Evolutionary conservation across 306 rosid genomes (phyloP).

Genomic region (Cicer bijugum): DNA sequence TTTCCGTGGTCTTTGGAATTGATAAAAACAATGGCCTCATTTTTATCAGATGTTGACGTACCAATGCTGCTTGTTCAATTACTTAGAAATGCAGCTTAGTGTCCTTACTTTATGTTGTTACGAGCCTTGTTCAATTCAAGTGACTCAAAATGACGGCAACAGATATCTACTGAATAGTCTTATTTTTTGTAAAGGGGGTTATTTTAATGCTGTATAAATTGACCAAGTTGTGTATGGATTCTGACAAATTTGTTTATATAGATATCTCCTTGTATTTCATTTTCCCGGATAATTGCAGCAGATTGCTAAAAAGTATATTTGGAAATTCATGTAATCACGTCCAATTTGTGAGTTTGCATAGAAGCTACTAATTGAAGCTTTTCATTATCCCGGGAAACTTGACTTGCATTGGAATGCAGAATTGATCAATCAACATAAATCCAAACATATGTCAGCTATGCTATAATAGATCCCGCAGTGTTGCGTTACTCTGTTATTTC

Average conservation of each 20-base stretch:
- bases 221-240: neutral
- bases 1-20: neutral
- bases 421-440: too few relatives aligned
- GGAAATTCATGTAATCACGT: too few relatives aligned
- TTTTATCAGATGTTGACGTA: neutral
- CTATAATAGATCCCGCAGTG: neutral
- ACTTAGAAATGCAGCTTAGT: neutral
- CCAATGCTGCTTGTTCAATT: neutral
- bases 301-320: too few relatives aligned
- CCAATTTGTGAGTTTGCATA: too few relatives aligned
- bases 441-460: too few relatives aligned
- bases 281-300: neutral
- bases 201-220: slow-evolving; percentile 21
- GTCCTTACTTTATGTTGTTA: neutral
- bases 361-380: too few relatives aligned
- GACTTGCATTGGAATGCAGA: too few relatives aligned
- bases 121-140: slow-evolving; percentile 26
- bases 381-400: too few relatives aligned
- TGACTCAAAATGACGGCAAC: slow-evolving; percentile 20
- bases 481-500: neutral
- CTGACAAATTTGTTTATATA: neutral
- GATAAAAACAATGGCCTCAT: neutral
- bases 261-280: neutral
- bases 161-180: neutral
- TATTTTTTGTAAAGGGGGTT: neutral